Evolutionary conservation across 108 stramenopile genomes (phyloP), one percentile per base, ranked within the genome.

Genomic region (Discostella stelligeroides): DNA sequence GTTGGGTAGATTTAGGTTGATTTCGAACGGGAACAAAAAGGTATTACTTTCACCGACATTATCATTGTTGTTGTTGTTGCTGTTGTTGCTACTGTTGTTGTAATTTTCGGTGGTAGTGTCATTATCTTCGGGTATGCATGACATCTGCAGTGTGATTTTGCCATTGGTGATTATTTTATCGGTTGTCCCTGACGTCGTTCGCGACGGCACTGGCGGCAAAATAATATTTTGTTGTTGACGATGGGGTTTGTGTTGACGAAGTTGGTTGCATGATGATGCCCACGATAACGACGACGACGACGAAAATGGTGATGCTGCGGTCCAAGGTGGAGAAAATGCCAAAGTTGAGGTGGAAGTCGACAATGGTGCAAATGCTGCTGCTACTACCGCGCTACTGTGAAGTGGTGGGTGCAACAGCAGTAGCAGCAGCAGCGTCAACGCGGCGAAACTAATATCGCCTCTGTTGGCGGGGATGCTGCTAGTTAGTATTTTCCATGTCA

Each of bases 111-210:
- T 45, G n/a, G 5, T 13, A 38, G 24, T 45, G 60, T 75, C 73
- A n/a, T 75, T 65, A 11, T 75, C 73, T 28, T 75, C 73, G 60
- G 73, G 66, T 12, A 75, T 67, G 40, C 65, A 75, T 3, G 73
- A 75, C 66, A 75, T 66, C 4, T 38, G 43, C 8, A 75, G 51
- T 23, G 59, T 2, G n/a, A 41, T 45, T n/a, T n/a, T n/a, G 42
- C 3, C 27, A 45, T 25, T 15, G 15, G 23, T 6, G 24, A 27
- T 28, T 17, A 24, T 43, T 45, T 20, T 34, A 6, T 5, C 34
- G n/a, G n/a, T n/a, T n/a, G n/a, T n/a, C n/a, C n/a, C n/a, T 34
- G 7, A 43, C 38, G 24, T 61, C 29, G 20, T 1, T 45, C 12
- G 43, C 43, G 15, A 11, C 43, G 13, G 43, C 2, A 11, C 7